Evolutionary conservation across 306 rosid species (phyloP), one percentile per base, ranked within the genome.

Genomic region (Inga laurina): DNA sequence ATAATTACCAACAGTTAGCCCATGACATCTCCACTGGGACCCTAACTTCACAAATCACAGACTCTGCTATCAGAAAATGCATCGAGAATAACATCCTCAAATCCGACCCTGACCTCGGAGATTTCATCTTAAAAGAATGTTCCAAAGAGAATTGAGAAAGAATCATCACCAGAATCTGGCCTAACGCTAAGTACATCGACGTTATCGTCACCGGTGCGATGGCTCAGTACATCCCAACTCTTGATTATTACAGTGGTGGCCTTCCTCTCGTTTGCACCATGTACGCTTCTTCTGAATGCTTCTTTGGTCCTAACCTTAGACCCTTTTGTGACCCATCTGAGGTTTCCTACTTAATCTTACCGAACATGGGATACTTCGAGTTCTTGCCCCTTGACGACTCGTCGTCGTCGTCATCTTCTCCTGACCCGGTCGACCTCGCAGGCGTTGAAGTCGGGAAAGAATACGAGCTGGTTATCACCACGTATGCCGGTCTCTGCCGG

Each of bases 161-260:
- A 0, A 93, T 94, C 21, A 89, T 94, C 82, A 84, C 89, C 0
- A 73, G 97, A 30, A 90, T 94, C 49, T 94, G 98, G 98, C 98
- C 98, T 0, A 94, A 94, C 83, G 88, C 97, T 0, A 93, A 89
- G 62, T 94, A 89, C 41, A 84, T 94, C 0, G 98, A 94, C 2
- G 98, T 94, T 54, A 90, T 94, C n/a, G 97, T 93, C 1, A 94
- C 97, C 0, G 98, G 98, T 3, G 97, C 98, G 27, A 94, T 94
- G 98, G 92, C 94, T 32, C 98, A 94, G 88, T 94, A 94, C 48
- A 93, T 93, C 69, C 97, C 94, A 0, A 90, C 94, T 0, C 88
- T 94, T 0, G 91, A 93, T 24, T 91, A 83, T 68, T 94, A 89
- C 82, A 88, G 97, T 64, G 90, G 89, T 7, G 90, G 93, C 1